Percentiles rank a stretch among this genome's conserved stretches.
Evolutionary conservation across 1,284 basidiomycete species (phyloP).

Genomic region (Phellinidium pouzarii): DNA sequence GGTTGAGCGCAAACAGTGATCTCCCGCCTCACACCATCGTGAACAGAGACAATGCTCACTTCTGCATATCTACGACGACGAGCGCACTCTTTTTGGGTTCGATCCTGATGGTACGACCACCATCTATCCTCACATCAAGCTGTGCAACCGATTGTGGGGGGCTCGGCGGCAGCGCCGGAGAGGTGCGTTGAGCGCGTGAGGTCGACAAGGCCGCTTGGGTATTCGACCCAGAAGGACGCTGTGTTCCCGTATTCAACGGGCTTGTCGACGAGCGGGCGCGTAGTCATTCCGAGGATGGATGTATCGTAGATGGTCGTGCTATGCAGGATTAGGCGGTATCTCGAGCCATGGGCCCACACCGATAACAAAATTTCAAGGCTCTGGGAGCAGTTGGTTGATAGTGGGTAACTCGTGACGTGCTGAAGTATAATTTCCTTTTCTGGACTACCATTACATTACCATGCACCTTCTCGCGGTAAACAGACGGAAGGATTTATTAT

Average conservation of each 20-base stretch:
- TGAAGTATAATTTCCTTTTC: no score
- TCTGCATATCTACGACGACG: conserved; percentile 69
- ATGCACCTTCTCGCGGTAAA: not conserved
- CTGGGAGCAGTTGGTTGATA: no score
- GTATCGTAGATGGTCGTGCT: conserved; percentile 35
- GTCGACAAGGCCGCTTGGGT: conserved; percentile 56
- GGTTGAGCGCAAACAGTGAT: not conserved
- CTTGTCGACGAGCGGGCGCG: conserved; percentile 37
- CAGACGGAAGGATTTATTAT: not conserved
- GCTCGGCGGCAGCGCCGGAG: conserved; percentile 9
- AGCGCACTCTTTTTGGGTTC: conserved; percentile 45
- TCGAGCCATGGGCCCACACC: no score
- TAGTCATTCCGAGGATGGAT: conserved; percentile 37
- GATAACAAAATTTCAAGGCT: no score
- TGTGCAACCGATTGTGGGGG: conserved; percentile 34
- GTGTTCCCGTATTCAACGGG: conserved; percentile 49
- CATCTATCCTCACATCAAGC: conserved; percentile 48
- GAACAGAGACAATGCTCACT: conserved; percentile 34
- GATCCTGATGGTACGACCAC: conserved; percentile 44
- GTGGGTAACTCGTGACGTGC: no score
- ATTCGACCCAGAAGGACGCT: conserved; percentile 62
- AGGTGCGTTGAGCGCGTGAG: conserved; percentile 45
- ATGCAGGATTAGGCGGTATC: not conserved
- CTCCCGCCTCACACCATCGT: not conserved
- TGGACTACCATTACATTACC: not conserved